A percentile compares a stretch with the other conserved stretches of the same genome.
Evolutionary conservation across 768 basidiomycete species (phyloP).

Genomic region (Lepiota brunneoincarnata): DNA sequence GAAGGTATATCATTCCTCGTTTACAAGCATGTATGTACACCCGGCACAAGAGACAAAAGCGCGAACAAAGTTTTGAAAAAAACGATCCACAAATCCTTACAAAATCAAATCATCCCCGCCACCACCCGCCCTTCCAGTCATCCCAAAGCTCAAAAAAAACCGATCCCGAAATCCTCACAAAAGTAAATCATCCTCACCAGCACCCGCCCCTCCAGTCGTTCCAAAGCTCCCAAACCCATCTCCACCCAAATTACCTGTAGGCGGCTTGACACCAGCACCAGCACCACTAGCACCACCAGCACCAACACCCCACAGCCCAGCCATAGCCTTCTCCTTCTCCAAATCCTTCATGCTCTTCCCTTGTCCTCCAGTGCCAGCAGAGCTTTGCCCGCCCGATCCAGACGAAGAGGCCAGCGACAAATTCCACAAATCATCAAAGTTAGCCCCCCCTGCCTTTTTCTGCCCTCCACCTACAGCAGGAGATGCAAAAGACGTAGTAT

Average conservation of each 20-base stretch:
- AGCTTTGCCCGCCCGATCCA: constrained; percentile 33
- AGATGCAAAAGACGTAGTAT: constrained; percentile 30
- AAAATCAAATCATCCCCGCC: constrained; percentile 27
- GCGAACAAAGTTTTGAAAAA: background rate
- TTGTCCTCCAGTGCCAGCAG: constrained; percentile 24
- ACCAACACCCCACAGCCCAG: constrained; percentile 71
- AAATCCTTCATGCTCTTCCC: constrained; percentile 84
- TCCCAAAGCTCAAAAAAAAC: constrained; percentile 19
- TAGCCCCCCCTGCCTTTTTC: constrained; percentile 22
- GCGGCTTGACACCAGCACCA: constrained; percentile 15
- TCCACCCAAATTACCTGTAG: constrained; percentile 15
- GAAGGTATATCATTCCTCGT: no score
- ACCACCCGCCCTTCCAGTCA: constrained; percentile 13
- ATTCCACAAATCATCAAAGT: constrained; percentile 90
- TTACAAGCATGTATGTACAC: no score
- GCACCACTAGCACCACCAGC: constrained; percentile 11
- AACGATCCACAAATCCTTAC: constrained; percentile 12
- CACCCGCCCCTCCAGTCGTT: constrained; percentile 11
- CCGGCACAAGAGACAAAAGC: constrained; percentile 9
- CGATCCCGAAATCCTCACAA: constrained; percentile 16
- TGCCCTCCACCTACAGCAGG: constrained; percentile 30
- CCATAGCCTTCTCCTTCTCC: constrained; percentile 82
- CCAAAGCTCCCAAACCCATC: constrained; percentile 27
- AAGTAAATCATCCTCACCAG: constrained; percentile 25
- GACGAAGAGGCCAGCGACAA: constrained; percentile 62